A percentile compares a stretch with the other conserved stretches of the same genome.
Conservation (phyloP, 2,329 filamentous ascomycete genomes). For the Curvularia spicifera region DNA sequence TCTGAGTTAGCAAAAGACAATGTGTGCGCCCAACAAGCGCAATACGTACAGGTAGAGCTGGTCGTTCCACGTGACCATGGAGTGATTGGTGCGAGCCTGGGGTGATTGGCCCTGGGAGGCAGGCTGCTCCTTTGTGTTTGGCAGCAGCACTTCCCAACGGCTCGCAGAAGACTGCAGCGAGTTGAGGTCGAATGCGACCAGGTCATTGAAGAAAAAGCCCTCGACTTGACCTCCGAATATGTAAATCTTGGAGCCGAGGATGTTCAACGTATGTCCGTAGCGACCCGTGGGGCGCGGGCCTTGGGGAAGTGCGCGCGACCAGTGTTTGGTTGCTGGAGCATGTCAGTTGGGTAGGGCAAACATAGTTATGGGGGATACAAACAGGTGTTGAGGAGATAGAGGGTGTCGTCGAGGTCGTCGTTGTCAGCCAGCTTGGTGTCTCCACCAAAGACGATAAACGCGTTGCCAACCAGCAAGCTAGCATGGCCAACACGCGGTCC, state of each 20-base stretch:
- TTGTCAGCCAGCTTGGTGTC: conserved; percentile 96
- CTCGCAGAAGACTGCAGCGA: conserved; percentile 90
- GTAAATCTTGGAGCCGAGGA: conserved; percentile 94
- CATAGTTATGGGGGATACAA: conserved; percentile 50
- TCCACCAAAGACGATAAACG: conserved; percentile 97
- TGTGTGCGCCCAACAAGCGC: conserved; percentile 57
- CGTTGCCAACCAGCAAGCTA: conserved; percentile 93
- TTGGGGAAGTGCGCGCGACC: conserved; percentile 90
- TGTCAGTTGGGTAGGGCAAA: conserved; percentile 35
- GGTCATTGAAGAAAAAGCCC: conserved; percentile 96
- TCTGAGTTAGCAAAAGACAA: conserved; percentile 18
- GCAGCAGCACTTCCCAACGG: conserved; percentile 90
- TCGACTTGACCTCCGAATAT: conserved; percentile 98
- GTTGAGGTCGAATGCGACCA: conserved; percentile 94
- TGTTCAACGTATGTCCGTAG: conserved; percentile 96
- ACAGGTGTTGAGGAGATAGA: conserved; percentile 98
- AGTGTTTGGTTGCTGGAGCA: conserved; percentile 85
- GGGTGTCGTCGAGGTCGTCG: conserved; percentile 89
- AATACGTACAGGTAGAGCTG: conserved; percentile 76
- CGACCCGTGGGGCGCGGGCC: conserved; percentile 85
- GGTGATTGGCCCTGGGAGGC: conserved; percentile 57
- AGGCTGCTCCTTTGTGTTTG: conserved; percentile 68
- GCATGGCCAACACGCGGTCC: conserved; percentile 94
- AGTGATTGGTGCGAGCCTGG: conserved; percentile 92
- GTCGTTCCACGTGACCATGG: conserved; percentile 88